A percentile compares a stretch with the other conserved stretches of the same genome.
Evolutionary conservation across 768 basidiomycete species (phyloP).

Genomic region (Boletus rubroflammeus): DNA sequence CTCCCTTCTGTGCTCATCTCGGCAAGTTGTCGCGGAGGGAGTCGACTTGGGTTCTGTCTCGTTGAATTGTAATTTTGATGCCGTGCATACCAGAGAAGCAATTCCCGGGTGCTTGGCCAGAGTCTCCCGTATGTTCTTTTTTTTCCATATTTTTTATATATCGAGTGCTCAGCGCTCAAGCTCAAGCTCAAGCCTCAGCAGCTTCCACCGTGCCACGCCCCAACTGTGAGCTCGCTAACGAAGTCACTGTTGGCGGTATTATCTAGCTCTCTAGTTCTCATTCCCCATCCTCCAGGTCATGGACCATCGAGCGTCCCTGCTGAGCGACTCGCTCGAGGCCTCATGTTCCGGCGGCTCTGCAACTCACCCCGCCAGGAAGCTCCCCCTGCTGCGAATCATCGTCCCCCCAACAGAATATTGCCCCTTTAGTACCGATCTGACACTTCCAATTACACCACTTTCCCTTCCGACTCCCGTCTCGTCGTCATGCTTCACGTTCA

Average conservation of each 20-base stretch:
- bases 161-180: neutral
- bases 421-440: slow-evolving; percentile 32
- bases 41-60: too few relatives aligned
- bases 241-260: neutral
- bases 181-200: neutral
- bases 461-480: slow-evolving; percentile 25
- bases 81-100: slow-evolving; percentile 16
- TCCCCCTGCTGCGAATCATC: slow-evolving; percentile 26
- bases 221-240: slow-evolving; percentile 3
- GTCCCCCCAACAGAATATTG: slow-evolving; percentile 34
- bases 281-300: slow-evolving; percentile 10
- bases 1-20: neutral
- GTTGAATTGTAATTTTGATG: slow-evolving; percentile 21
- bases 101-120: slow-evolving; percentile 27
- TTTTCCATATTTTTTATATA: neutral
- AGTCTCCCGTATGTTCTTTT: slow-evolving; percentile 15
- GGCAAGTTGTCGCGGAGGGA: neutral
- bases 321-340: slow-evolving; percentile 14
- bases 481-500: slow-evolving; percentile 27
- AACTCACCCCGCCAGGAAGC: slow-evolving; percentile 15
- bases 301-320: slow-evolving; percentile 6
- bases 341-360: slow-evolving; percentile 7
- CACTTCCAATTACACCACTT: slow-evolving; percentile 26
- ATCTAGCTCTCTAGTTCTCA: neutral
- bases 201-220: neutral